phyloP scores from a whole-genome alignment of 805 yeast genomes.

The Ogataea trehalophila region DNA sequence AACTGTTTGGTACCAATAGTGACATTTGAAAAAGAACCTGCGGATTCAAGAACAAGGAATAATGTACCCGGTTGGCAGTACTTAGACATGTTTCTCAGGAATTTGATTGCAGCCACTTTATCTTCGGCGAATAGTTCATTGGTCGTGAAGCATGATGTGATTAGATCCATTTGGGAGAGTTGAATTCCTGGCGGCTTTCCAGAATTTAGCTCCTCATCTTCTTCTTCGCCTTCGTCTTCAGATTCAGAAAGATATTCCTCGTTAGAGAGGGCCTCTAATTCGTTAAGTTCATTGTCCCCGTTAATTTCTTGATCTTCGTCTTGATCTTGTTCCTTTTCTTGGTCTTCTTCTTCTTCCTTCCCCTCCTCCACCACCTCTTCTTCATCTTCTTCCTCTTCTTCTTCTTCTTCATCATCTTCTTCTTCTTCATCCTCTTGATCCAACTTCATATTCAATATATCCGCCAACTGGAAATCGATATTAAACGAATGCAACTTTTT shows the following conservation, averaged over 20 bases:
- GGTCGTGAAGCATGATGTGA: constrained; percentile 79
- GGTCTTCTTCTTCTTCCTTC: constrained; percentile 4
- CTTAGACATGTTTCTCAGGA: constrained; percentile 49
- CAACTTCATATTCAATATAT: constrained; percentile 31
- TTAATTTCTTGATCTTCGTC: neutral
- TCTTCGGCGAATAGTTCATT: constrained; percentile 78
- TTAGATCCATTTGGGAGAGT: constrained; percentile 34
- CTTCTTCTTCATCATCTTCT: constrained; percentile 15
- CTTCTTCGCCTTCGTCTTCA: too few relatives aligned
- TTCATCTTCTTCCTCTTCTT: too few relatives aligned
- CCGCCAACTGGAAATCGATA: constrained; percentile 31
- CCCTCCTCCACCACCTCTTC: too few relatives aligned
- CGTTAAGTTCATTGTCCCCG: constrained; percentile 14
- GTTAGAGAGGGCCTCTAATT: too few relatives aligned
- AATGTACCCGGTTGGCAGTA: constrained; percentile 53
- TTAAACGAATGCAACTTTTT: constrained; percentile 21
- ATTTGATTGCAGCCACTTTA: constrained; percentile 51
- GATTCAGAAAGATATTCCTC: too few relatives aligned
- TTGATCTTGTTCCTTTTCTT: constrained; percentile 6
- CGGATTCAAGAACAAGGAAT: constrained; percentile 75
- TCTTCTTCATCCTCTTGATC: constrained; percentile 2
- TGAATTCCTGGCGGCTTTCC: too few relatives aligned
- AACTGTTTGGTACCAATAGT: constrained; percentile 69
- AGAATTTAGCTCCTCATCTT: too few relatives aligned
- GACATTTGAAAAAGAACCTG: constrained; percentile 84